Evolutionary conservation across 2,329 filamentous ascomycete genomes (phyloP).

Genomic region (Venturia asperata): DNA sequence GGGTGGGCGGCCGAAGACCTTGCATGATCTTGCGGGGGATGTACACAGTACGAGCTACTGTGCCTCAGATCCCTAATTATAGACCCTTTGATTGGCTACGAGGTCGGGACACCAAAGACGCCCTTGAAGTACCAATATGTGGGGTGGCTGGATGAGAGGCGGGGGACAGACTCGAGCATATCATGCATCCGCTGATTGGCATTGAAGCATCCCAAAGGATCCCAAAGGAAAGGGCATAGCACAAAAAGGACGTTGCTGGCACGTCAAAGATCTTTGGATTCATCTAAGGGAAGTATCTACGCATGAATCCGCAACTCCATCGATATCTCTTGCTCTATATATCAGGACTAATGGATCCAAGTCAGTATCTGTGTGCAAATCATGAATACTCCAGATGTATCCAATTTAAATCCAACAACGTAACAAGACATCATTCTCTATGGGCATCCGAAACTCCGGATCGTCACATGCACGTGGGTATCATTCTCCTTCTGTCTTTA

Average conservation of each 20-base stretch:
- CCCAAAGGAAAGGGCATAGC: too few species aligned
- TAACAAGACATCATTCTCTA: not conserved
- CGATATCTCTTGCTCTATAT: not conserved
- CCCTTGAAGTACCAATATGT: not conserved
- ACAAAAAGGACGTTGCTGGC: not conserved
- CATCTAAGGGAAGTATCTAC: not conserved
- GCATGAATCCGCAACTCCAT: not conserved
- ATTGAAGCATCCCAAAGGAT: not conserved
- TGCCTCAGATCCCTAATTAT: not conserved
- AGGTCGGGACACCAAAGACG: not conserved
- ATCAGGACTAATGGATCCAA: not conserved
- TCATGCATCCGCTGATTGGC: not conserved
- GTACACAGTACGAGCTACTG: too few species aligned
- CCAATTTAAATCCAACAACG: not conserved
- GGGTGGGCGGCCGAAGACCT: not conserved
- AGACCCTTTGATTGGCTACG: not conserved
- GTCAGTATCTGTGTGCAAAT: not conserved
- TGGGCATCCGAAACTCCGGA: not conserved
- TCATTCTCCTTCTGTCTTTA: not conserved
- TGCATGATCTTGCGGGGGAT: slow-evolving; percentile 1
- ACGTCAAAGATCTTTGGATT: not conserved
- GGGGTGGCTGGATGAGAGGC: not conserved
- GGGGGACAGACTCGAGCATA: not conserved
- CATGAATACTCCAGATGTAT: not conserved
- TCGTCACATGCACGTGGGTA: not conserved